A percentile compares a stretch with the other conserved stretches of the same genome.
Conservation (phyloP, 140 eudicot genomes). For the Cichorium intybus region DNA sequence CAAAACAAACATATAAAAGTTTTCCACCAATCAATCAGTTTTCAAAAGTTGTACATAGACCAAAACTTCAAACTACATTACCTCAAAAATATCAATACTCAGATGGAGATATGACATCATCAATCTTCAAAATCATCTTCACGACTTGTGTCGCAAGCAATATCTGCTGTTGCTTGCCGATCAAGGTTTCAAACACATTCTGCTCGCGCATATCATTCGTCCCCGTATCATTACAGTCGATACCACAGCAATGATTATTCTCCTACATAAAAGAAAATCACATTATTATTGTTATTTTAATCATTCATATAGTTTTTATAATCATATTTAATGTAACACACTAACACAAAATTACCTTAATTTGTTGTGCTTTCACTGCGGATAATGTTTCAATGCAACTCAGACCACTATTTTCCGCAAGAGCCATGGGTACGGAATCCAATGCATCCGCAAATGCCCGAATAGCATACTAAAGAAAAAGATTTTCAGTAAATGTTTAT, state of each 20-base stretch:
- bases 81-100: slow-evolving; percentile 55
- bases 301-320: not conserved
- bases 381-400: slow-evolving; percentile 91
- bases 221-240: slow-evolving; percentile 91
- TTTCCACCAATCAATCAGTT: slow-evolving; percentile 7
- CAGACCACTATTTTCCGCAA: slow-evolving; percentile 96
- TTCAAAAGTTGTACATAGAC: slow-evolving; percentile 14
- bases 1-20: not conserved
- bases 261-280: slow-evolving; percentile 46
- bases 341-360: slow-evolving; percentile 53
- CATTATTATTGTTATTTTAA: not conserved
- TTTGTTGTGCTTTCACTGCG: slow-evolving; percentile 92
- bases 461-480: slow-evolving; percentile 75
- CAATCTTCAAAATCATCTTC: slow-evolving; percentile 96
- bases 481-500: not conserved
- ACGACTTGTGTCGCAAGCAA: slow-evolving; percentile 98
- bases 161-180: slow-evolving; percentile 97
- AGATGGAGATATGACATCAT: slow-evolving; percentile 87
- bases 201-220: slow-evolving; percentile 98
- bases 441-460: slow-evolving; percentile 95
- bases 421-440: slow-evolving; percentile 95
- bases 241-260: slow-evolving; percentile 79
- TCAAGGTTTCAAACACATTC: slow-evolving; percentile 88
- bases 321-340: too few relatives aligned
- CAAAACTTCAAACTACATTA: slow-evolving; percentile 25